A percentile compares a stretch with the other conserved stretches of the same genome.
These are phyloP conservation scores for Tricholoma hemisulphureum DNA, from an alignment of 768 basidiomycete genomes.

Conservation along the genomic window DNA sequence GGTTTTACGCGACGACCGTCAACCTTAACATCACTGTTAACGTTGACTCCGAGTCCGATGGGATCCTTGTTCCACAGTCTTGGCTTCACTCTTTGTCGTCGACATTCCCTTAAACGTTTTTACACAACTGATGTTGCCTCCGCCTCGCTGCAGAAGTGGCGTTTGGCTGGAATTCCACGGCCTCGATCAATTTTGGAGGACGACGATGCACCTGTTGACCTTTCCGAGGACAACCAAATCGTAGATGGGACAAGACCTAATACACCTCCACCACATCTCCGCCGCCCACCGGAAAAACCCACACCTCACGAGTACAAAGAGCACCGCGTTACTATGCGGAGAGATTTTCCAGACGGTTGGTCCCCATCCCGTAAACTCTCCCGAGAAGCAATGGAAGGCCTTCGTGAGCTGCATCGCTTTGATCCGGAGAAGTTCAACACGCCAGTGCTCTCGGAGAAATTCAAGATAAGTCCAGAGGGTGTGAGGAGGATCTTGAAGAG, in stretches of 20 bases:
- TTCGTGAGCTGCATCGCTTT: constrained; percentile 62
- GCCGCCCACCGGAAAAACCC: constrained; percentile 36
- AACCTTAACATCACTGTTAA: not conserved
- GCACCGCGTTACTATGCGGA: constrained; percentile 52
- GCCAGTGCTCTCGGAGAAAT: constrained; percentile 68
- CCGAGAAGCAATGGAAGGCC: constrained; percentile 78
- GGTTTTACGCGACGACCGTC: constrained; percentile 5
- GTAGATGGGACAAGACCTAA: constrained; percentile 42
- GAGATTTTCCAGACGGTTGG: constrained; percentile 68
- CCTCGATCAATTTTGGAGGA: constrained; percentile 51
- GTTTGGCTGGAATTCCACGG: constrained; percentile 34
- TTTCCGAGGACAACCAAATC: constrained; percentile 50
- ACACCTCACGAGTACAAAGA: constrained; percentile 49
- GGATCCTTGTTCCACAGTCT: constrained; percentile 23
- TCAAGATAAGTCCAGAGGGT: constrained; percentile 79
- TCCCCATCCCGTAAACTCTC: constrained; percentile 77
- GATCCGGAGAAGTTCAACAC: constrained; percentile 67
- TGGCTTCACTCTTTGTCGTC: constrained; percentile 11
- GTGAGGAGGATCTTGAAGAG: constrained; percentile 77
- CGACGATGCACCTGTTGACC: constrained; percentile 43
- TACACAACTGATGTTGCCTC: constrained; percentile 17
- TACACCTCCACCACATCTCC: constrained; percentile 36
- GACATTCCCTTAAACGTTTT: constrained; percentile 17
- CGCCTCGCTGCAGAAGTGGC: constrained; percentile 35
- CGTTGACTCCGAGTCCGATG: constrained; percentile 15